Base-by-base conservation (phyloP, 805 yeast genomes). In the Candida ficus region DNA sequence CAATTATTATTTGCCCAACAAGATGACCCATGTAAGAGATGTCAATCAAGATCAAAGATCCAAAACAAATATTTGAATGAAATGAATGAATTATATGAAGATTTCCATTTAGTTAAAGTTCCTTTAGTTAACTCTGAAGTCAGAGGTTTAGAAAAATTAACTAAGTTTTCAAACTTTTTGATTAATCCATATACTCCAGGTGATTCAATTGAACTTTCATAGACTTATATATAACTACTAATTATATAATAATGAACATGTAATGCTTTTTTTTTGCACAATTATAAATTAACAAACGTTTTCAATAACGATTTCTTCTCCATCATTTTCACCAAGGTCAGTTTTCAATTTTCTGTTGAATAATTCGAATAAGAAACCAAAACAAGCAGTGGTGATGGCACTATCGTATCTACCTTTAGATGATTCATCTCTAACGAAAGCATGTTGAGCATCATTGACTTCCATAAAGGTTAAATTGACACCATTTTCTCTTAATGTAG, bases 81-180 rank as follows among this genome's bases (percentile, higher is more conserved):
- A 70, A 91, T 93, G 81, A 86, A 76, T 54, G 99, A 93, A 63
- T 72, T 93, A 44, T 93, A 93, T 58, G 99, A 93, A 65, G 99
- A 93, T 64, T 93, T 91, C 73, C 97, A 95, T 60, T 72, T 93
- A 53, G 93, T 93, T 26, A 89, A 88, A 67, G 84, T 93, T 80
- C 99, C 99, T 3, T 77, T 91, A 60, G 78, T 93, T 50, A 96
- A 96, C 35, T 78, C 84, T 49, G 99, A 93, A 67, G 93, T 93
- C 42, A 80, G 99, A 64, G 99, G 99, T 26, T 71, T 86, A 47
- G 84, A 83, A 41, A 87, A 89, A 58, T 73, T 93, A 63, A 81
- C 77, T 61, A 76, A 80, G 61, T 93, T 93, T 58, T 86, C 96
- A 25, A 75, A 78, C 56, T 88, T 83, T 68, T 75, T 91, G 55